Conservation (phyloP, 2,329 filamentous ascomycete genomes). For the Pseudocercospora cruenta region DNA sequence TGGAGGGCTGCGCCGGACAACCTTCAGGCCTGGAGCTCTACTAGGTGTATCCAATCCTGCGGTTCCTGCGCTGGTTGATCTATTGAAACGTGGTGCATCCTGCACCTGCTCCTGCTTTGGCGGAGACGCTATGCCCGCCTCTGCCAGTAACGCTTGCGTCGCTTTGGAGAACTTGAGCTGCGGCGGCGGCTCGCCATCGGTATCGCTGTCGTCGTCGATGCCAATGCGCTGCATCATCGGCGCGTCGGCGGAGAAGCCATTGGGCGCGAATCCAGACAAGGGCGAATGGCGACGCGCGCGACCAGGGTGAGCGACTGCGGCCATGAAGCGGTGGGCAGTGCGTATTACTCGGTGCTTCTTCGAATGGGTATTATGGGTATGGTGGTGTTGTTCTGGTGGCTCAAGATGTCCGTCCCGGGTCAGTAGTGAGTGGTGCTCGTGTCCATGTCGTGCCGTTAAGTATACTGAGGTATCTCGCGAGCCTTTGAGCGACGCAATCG, state of each 20-base stretch:
- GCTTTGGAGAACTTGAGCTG: constrained; percentile 93
- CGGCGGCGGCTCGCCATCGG: constrained; percentile 86
- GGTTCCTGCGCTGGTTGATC: constrained; percentile 33
- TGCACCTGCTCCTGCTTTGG: constrained; percentile 50
- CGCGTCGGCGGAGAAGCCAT: constrained; percentile 51
- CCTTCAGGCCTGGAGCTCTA: constrained; percentile 40
- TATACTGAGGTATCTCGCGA: constrained; percentile 33
- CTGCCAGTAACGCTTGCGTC: constrained; percentile 78
- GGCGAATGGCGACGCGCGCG: constrained; percentile 51
- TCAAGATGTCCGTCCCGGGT: constrained; percentile 21
- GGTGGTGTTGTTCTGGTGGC: constrained; percentile 28
- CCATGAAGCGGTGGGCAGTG: constrained; percentile 38
- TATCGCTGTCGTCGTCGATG: constrained; percentile 79
- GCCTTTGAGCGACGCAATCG: constrained; percentile 33
- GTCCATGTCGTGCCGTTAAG: constrained; percentile 35
- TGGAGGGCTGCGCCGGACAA: constrained; percentile 41
- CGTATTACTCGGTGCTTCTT: constrained; percentile 26
- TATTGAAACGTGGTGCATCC: constrained; percentile 33
- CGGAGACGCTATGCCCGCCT: constrained; percentile 61
- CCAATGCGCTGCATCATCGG: constrained; percentile 54
- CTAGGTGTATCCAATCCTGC: constrained; percentile 41
- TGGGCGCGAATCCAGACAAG: constrained; percentile 48
- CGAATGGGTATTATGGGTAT: constrained; percentile 18
- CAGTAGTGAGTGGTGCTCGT: constrained; percentile 26
- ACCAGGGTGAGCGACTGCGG: constrained; percentile 38